Evolutionary conservation across 2,329 filamentous ascomycete species (phyloP).

Genomic region (Tolypocladium ovalisporum): DNA sequence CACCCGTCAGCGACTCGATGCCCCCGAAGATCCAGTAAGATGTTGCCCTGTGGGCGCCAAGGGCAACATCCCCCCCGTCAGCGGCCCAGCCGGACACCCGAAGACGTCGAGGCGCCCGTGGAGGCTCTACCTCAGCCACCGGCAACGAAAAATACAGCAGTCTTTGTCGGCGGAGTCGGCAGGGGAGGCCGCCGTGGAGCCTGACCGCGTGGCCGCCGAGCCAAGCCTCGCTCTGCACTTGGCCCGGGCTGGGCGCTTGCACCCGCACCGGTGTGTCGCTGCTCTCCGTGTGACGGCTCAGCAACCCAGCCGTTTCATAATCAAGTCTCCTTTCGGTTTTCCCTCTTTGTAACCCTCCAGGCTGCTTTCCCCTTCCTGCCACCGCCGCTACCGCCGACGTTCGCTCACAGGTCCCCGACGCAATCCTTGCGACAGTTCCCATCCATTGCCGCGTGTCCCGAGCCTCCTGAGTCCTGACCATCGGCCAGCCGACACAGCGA

Average conservation of each 20-base stretch:
- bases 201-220: conserved; percentile 1
- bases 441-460: background rate
- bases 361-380: background rate
- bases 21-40: no score
- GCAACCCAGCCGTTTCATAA: background rate
- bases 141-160: background rate
- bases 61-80: no score
- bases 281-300: background rate
- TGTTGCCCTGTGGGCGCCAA: no score
- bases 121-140: no score
- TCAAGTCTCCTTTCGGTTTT: no score
- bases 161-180: background rate
- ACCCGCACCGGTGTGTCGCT: background rate
- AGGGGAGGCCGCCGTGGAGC: background rate
- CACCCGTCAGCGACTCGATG: no score
- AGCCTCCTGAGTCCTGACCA: background rate
- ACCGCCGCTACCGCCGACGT: background rate
- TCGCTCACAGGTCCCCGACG: background rate
- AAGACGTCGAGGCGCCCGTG: no score
- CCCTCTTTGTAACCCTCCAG: background rate
- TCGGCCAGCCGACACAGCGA: background rate
- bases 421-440: background rate
- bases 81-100: no score
- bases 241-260: background rate
- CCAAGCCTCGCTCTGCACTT: background rate